These are phyloP conservation scores for Botryotinia narcissicola DNA, from an alignment of 2,329 filamentous ascomycete genomes.

Conservation along the genomic window DNA sequence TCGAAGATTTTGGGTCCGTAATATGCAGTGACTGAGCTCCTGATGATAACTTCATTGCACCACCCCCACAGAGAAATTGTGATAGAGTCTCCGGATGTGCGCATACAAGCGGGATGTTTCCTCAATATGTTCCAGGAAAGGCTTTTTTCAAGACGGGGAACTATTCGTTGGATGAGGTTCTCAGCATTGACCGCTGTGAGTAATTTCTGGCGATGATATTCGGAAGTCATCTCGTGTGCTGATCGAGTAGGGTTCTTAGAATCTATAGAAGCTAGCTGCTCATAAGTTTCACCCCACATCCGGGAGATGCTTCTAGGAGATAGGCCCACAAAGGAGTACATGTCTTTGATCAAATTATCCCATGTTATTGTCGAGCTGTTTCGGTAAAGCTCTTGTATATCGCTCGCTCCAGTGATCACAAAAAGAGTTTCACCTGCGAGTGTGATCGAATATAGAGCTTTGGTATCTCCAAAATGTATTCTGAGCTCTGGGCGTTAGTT, in stretches of 20 bases:
- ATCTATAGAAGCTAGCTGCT: neutral
- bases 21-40: neutral
- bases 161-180: neutral
- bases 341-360: neutral
- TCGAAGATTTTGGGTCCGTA: conserved; percentile 2
- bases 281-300: neutral
- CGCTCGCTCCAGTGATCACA: neutral
- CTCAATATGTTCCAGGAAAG: conserved; percentile 1
- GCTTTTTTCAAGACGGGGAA: neutral
- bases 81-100: neutral
- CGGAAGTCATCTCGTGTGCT: neutral
- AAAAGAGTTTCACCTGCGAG: neutral
- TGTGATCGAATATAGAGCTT: neutral
- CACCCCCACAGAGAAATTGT: neutral
- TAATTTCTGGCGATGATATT: neutral
- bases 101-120: neutral
- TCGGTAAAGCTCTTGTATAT: neutral
- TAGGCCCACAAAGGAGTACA: neutral
- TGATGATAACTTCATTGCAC: conserved; percentile 3
- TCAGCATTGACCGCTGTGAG: neutral
- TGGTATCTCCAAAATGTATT: neutral
- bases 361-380: neutral
- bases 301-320: neutral
- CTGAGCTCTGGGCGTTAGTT: neutral
- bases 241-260: neutral